Percentiles rank a stretch among this genome's conserved stretches.
phyloP scores from a whole-genome alignment of 805 yeast genomes.

The Ascoidea rubescens region DNA sequence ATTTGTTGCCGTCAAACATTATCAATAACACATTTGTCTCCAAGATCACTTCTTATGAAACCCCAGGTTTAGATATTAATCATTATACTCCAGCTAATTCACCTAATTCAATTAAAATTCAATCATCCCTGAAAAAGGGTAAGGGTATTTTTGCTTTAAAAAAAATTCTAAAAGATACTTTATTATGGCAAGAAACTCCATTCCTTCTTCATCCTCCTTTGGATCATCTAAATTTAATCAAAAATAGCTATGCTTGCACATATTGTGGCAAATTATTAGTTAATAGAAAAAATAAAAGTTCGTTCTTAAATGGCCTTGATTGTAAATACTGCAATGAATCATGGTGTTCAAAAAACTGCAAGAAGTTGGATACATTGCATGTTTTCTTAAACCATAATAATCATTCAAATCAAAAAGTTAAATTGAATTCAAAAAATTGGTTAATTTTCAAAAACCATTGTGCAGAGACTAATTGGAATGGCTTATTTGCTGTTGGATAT shows the following conservation, averaged over 20 bases:
- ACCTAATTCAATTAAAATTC: conserved; percentile 30
- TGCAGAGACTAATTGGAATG: conserved; percentile 47
- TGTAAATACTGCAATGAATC: conserved; percentile 51
- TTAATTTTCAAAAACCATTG: conserved; percentile 44
- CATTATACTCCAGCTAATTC: conserved; percentile 10
- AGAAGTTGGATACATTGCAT: conserved; percentile 32
- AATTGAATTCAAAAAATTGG: conserved; percentile 36
- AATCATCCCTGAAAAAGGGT: conserved; percentile 39
- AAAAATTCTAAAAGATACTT: conserved; percentile 31
- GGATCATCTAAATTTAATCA: conserved; percentile 45
- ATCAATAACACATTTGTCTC: conserved; percentile 35
- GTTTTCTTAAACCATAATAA: conserved; percentile 40
- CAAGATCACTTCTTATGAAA: conserved; percentile 35
- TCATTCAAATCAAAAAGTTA: conserved; percentile 17
- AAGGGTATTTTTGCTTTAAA: conserved; percentile 44
- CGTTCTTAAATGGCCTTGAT: conserved; percentile 21
- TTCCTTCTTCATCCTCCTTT: conserved; percentile 53
- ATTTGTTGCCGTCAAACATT: conserved; percentile 21
- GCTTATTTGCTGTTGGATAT: conserved; percentile 49
- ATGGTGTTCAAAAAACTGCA: conserved; percentile 62
- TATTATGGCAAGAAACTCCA: conserved; percentile 52
- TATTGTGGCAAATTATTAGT: conserved; percentile 47
- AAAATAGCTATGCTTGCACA: conserved; percentile 54
- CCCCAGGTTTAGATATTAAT: conserved; percentile 25
- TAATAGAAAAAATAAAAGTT: conserved; percentile 11